Evolutionary conservation across 1,284 basidiomycete genomes (phyloP).

Genomic region (Rhodotorula glutinis): DNA sequence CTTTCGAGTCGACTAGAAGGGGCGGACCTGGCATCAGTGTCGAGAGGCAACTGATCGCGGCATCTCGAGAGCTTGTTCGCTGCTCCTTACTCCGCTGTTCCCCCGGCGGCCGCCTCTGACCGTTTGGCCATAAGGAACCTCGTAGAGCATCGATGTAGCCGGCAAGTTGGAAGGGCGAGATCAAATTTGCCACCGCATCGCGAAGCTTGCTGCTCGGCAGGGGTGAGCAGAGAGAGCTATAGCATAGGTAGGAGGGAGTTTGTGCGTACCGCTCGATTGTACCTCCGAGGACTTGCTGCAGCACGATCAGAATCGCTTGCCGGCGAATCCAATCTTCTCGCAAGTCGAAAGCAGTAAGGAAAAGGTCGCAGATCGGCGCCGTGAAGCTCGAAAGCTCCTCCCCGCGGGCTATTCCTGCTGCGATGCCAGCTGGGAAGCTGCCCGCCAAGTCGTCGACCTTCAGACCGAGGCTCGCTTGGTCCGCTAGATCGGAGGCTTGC

Average conservation of each 20-base stretch:
- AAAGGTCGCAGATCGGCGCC: conserved; percentile 86
- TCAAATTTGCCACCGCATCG: conserved; percentile 64
- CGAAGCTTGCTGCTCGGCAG: conserved; percentile 69
- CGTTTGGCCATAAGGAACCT: conserved; percentile 76
- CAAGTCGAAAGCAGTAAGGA: conserved; percentile 88
- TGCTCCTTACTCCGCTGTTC: conserved; percentile 72
- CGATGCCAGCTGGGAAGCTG: conserved; percentile 54
- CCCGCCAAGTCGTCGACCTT: conserved; percentile 77
- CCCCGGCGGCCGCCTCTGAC: conserved; percentile 62
- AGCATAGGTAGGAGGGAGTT: too few relatives aligned
- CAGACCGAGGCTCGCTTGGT: conserved; percentile 71
- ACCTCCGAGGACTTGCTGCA: conserved; percentile 90
- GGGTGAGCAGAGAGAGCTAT: too few relatives aligned
- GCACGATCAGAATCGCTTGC: conserved; percentile 93
- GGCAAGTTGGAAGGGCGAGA: conserved; percentile 67
- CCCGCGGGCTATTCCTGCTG: conserved; percentile 2
- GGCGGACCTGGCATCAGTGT: conserved; percentile 73
- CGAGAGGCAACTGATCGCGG: conserved; percentile 81
- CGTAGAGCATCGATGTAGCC: conserved; percentile 64
- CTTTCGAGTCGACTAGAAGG: too few relatives aligned
- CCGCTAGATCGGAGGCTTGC: conserved; percentile 82
- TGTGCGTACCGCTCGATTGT: conserved; percentile 78
- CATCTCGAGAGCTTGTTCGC: conserved; percentile 71
- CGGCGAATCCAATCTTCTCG: conserved; percentile 92
- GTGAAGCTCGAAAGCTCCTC: conserved; percentile 60